Evolutionary conservation across 1,139 yeast species (phyloP).

Genomic region (Pichia sp.): DNA sequence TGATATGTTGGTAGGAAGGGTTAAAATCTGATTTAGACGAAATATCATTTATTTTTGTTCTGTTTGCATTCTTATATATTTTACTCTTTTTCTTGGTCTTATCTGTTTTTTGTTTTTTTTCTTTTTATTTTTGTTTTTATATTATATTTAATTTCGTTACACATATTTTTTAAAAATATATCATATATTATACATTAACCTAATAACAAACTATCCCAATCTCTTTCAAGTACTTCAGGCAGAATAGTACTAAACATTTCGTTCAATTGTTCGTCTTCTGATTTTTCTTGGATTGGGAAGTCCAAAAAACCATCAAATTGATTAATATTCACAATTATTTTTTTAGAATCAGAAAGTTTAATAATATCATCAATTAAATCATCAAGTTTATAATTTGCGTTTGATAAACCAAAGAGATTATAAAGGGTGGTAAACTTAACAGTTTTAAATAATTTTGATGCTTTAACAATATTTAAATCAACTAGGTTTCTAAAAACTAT

Average conservation of each 20-base stretch:
- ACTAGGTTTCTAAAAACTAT: constrained; percentile 1
- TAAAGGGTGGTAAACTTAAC: background rate
- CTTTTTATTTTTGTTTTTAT: background rate
- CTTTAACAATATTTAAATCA: constrained; percentile 6
- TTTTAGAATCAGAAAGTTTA: constrained; percentile 1
- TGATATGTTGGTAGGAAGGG: constrained; percentile 82
- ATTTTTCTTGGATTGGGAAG: constrained; percentile 3
- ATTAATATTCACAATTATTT: constrained; percentile 6
- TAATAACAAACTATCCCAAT: too few species aligned
- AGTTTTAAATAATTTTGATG: constrained; percentile 2
- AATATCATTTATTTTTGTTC: too few species aligned
- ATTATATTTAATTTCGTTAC: background rate
- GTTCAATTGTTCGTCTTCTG: background rate
- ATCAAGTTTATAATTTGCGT: background rate
- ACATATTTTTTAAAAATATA: background rate
- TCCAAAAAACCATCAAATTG: constrained; percentile 3
- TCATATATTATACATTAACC: background rate
- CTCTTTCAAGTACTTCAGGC: constrained; percentile 5
- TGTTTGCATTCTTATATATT: too few species aligned
- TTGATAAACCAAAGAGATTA: background rate
- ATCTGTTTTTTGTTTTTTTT: too few species aligned
- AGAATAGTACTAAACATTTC: constrained; percentile 2
- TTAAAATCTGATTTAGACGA: constrained; percentile 15
- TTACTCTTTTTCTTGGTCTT: too few species aligned
- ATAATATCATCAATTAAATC: constrained; percentile 2